Conservation (phyloP, 1,139 yeast genomes). For the Hansenula anomala region DNA sequence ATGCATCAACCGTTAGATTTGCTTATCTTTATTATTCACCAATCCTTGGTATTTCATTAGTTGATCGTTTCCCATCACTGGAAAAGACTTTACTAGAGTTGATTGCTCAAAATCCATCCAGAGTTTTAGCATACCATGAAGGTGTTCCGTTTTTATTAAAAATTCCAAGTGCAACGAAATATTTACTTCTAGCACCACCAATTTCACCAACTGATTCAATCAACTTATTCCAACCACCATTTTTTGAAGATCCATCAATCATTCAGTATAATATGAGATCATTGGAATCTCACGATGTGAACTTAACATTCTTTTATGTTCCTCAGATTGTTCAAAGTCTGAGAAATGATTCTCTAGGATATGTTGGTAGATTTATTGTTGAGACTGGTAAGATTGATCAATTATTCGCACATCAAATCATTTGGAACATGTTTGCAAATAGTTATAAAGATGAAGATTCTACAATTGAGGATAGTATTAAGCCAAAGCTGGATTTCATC, state of each 20-base stretch:
- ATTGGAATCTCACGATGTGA: conserved; percentile 81
- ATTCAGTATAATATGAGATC: conserved; percentile 91
- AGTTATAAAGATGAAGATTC: conserved; percentile 88
- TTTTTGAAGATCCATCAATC: conserved; percentile 59
- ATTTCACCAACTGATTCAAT: conserved; percentile 84
- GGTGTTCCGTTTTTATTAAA: conserved; percentile 59
- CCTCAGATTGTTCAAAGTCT: conserved; percentile 96
- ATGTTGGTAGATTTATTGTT: conserved; percentile 80
- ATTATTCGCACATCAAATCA: conserved; percentile 93
- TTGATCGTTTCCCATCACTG: conserved; percentile 49
- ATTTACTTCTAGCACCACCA: conserved; percentile 40
- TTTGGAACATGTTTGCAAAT: conserved; percentile 97
- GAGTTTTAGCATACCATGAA: conserved; percentile 56
- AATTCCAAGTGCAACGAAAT: conserved; percentile 28
- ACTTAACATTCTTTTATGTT: conserved; percentile 89
- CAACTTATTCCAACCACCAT: conserved; percentile 76
- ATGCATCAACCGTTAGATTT: conserved; percentile 26
- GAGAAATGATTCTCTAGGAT: conserved; percentile 77
- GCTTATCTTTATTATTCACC: conserved; percentile 76
- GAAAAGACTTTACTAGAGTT: conserved; percentile 43
- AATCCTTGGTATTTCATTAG: conserved; percentile 66
- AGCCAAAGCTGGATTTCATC: conserved; percentile 78
- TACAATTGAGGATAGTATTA: conserved; percentile 70
- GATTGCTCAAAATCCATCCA: conserved; percentile 52
- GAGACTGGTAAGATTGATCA: conserved; percentile 92